Base-by-base conservation (phyloP, 768 basidiomycete genomes). In the Lactifluus rugatus region DNA sequence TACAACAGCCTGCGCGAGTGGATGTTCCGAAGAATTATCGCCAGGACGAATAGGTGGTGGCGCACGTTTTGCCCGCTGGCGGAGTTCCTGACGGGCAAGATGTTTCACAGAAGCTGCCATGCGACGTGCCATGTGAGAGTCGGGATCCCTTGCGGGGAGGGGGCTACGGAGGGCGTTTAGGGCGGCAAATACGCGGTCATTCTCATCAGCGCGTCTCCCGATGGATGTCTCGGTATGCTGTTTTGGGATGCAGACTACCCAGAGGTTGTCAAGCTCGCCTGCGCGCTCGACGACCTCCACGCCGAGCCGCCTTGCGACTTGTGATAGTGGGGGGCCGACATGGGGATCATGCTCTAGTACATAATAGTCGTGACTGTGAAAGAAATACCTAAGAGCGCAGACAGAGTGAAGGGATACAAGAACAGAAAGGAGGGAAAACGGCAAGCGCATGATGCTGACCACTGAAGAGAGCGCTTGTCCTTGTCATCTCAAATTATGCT, bases 271-370 rank as follows among this genome's bases (percentile, higher is more conserved):
- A 5, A 99, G 79, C 68, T 93, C 86, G 51, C 96, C 93, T 25
- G 84, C 85, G 64, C 82, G 87, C 68, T 94, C 91, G 56, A 98
- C 86, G 48, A 96, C 73, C 71, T 97, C 87, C 21, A 92, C 85
- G 14, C 83, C 84, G 11, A 98, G 77, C 0, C 74, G 70, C 7
- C 68, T 48, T 6, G 83, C 78, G 57, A 85, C 76, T 62, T 88
- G 82, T 56, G 72, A 71, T 60, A 89, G 77, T 63, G 83, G 77
- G 63, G 79, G 76, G 60, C 75, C 73, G 9, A 73, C 69, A 46
- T 67, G 65, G 46, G 87, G 81, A 64, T 77, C 71, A 66, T 88
- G 82, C 64, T 85, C 83, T 28, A 91, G 66, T 53, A 85, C 80
- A 75, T 94, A 97, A 75, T 99, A 98, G 65, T 85, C 76, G 70